Conservation (phyloP, 1,284 basidiomycete species). For the Naganishia liquefaciens region DNA sequence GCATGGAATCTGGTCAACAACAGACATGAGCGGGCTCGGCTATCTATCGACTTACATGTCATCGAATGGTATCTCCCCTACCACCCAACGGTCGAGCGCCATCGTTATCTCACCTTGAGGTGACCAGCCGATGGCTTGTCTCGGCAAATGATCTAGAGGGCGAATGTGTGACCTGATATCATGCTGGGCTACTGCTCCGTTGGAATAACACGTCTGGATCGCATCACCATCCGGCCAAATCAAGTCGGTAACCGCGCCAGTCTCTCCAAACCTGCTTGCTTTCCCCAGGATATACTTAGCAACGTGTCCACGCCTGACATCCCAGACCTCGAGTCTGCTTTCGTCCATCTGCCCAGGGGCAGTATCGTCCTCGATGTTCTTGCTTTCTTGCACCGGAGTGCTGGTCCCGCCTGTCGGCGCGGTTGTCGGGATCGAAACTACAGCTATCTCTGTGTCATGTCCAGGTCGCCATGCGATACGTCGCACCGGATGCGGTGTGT, state of each 20-base stretch:
- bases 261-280: constrained; percentile 36
- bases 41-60: constrained; percentile 64
- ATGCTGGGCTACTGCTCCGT: constrained; percentile 75
- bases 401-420: constrained; percentile 5
- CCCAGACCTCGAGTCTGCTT: constrained; percentile 75
- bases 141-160: constrained; percentile 68
- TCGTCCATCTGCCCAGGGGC: constrained; percentile 39
- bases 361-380: constrained; percentile 59
- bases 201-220: constrained; percentile 74
- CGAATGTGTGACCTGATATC: constrained; percentile 65
- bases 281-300: constrained; percentile 75
- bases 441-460: constrained; percentile 73
- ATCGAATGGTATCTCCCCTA: constrained; percentile 78
- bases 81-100: constrained; percentile 62
- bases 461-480: constrained; percentile 75
- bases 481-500: constrained; percentile 72
- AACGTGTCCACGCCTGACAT: constrained; percentile 75
- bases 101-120: constrained; percentile 69
- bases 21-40: background rate
- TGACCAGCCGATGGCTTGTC: constrained; percentile 70
- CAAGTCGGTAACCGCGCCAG: constrained; percentile 59
- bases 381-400: constrained; percentile 10
- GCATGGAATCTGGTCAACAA: background rate
- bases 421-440: constrained; percentile 44
- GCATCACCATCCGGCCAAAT: constrained; percentile 69